Evolutionary conservation across 345 rosid species (phyloP).

Genomic region (Rubroshorea leprosula): DNA sequence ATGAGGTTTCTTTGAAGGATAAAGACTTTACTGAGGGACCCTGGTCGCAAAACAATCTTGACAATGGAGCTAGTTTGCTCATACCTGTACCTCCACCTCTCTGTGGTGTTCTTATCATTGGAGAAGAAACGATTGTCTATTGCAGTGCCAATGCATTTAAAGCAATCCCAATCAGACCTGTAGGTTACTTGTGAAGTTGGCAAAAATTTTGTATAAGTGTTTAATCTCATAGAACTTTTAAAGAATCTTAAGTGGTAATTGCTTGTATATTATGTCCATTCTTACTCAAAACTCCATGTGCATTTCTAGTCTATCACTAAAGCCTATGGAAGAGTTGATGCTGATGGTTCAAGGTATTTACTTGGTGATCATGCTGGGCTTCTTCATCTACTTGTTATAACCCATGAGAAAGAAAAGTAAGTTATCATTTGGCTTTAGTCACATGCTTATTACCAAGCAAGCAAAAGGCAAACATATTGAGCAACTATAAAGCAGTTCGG

Average conservation of each 20-base stretch:
- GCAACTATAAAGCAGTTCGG: not conserved
- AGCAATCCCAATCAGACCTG: constrained; percentile 80
- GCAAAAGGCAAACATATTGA: too few species aligned
- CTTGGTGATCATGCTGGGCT: constrained; percentile 93
- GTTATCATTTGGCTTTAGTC: too few species aligned
- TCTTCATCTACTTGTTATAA: constrained; percentile 81
- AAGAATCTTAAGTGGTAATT: constrained; percentile 1
- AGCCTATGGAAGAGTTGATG: constrained; percentile 95
- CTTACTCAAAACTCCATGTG: constrained; percentile 14
- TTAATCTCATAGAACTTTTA: not conserved
- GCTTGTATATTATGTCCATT: constrained; percentile 4
- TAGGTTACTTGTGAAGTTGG: constrained; percentile 29
- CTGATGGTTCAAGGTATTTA: constrained; percentile 91
- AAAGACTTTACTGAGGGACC: constrained; percentile 97
- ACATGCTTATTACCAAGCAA: too few species aligned
- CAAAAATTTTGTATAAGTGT: constrained; percentile 6
- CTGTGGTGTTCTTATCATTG: constrained; percentile 97
- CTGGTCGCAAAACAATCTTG: constrained; percentile 94
- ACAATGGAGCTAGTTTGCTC: constrained; percentile 84
- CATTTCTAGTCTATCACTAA: constrained; percentile 63
- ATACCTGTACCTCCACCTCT: constrained; percentile 96
- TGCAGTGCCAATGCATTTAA: constrained; percentile 84
- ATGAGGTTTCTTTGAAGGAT: constrained; percentile 89
- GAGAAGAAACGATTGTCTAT: constrained; percentile 89
- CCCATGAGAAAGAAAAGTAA: constrained; percentile 89